Evolutionary conservation across 2,329 filamentous ascomycete species (phyloP).

Genomic region (Proliferodiscus dingleyae): DNA sequence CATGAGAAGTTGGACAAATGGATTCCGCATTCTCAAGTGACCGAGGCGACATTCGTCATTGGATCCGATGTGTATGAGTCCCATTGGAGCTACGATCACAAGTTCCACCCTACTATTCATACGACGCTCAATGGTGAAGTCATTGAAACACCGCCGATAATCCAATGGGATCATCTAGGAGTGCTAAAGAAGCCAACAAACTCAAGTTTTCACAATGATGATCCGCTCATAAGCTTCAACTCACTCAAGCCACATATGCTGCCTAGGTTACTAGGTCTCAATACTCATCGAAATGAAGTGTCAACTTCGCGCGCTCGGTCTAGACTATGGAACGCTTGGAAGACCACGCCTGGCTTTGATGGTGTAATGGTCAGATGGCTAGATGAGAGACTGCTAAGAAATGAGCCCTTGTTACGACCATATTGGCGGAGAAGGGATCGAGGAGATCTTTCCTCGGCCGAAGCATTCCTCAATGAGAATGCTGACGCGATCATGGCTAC

Average conservation of each 20-base stretch:
- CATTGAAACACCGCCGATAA: slow-evolving; percentile 48
- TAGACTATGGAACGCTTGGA: slow-evolving; percentile 44
- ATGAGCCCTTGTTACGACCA: slow-evolving; percentile 35
- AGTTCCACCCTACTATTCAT: slow-evolving; percentile 40
- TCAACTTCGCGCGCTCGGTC: slow-evolving; percentile 40
- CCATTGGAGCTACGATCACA: slow-evolving; percentile 42
- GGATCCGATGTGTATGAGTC: slow-evolving; percentile 47
- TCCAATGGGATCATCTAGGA: slow-evolving; percentile 40
- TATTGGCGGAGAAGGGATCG: slow-evolving; percentile 36
- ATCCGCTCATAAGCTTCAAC: slow-evolving; percentile 46
- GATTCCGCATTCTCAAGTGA: slow-evolving; percentile 49
- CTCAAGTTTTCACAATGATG: slow-evolving; percentile 44
- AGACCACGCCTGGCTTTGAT: slow-evolving; percentile 39
- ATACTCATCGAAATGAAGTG: slow-evolving; percentile 33
- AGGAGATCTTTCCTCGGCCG: slow-evolving; percentile 35
- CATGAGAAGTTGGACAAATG: slow-evolving; percentile 37
- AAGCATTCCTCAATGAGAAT: slow-evolving; percentile 35
- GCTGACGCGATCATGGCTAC: slow-evolving; percentile 28
- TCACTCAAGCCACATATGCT: slow-evolving; percentile 22
- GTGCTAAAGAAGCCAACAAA: slow-evolving; percentile 38
- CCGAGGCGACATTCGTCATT: slow-evolving; percentile 48
- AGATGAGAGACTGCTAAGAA: slow-evolving; percentile 39
- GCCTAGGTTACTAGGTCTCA: slow-evolving; percentile 32
- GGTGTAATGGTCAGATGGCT: slow-evolving; percentile 43
- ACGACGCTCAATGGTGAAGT: slow-evolving; percentile 45